Conservation (phyloP, 139 green algal species). For the Pseudopediastrum boryanum region DNA sequence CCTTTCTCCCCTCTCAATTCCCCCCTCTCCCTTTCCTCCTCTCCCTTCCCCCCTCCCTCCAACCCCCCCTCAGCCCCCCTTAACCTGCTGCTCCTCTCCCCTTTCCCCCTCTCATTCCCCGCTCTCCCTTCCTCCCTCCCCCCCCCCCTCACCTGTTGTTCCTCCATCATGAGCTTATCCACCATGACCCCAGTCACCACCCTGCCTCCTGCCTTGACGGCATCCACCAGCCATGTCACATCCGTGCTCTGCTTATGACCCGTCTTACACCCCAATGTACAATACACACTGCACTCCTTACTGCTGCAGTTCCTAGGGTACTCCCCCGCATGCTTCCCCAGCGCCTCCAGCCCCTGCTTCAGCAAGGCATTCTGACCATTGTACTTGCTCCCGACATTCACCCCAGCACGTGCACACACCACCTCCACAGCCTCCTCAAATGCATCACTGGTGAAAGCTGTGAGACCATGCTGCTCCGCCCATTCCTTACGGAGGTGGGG, state of each 20-base stretch:
- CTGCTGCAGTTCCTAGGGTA: slow-evolving; percentile 58
- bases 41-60: not conserved
- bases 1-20: not conserved
- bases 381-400: slow-evolving; percentile 34
- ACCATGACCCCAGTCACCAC: slow-evolving; percentile 57
- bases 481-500: slow-evolving; percentile 50
- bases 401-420: slow-evolving; percentile 35
- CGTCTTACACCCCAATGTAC: slow-evolving; percentile 57
- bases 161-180: slow-evolving; percentile 32
- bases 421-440: slow-evolving; percentile 34
- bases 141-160: not conserved
- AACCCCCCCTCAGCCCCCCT: not conserved
- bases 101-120: not conserved
- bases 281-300: slow-evolving; percentile 29
- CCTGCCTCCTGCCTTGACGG: slow-evolving; percentile 48
- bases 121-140: not conserved
- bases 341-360: slow-evolving; percentile 37
- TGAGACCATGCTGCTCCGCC: slow-evolving; percentile 25
- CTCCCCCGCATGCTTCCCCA: slow-evolving; percentile 50
- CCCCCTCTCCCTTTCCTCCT: slow-evolving; percentile 8
- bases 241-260: slow-evolving; percentile 62
- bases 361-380: slow-evolving; percentile 48
- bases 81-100: not conserved
- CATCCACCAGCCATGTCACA: slow-evolving; percentile 69
- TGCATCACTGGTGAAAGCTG: not conserved